Base-by-base conservation (phyloP, 345 rosid species). In the Fremontodendron californicum region DNA sequence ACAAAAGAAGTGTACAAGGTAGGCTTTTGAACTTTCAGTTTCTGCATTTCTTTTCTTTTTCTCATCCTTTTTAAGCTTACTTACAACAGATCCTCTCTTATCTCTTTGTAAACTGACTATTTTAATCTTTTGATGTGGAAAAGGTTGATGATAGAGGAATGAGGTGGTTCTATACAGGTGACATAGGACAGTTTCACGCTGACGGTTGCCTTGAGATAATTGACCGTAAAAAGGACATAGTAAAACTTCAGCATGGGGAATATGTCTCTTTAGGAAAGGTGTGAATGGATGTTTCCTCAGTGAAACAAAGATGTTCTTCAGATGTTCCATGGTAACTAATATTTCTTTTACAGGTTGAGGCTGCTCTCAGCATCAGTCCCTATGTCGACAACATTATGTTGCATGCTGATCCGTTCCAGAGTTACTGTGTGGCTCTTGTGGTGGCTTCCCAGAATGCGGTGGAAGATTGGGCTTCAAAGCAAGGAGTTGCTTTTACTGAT, bases 161-260 rank as follows among this genome's bases (percentile, higher is more conserved):
- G 96, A 89, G 86, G 84, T 96, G 99, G 98, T 96, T 96, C 91
- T 96, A 92, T 80, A 90, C 98, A 4, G 99, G 98, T 48, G 99
- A 96, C 79, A 84, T 96, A 25, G 99, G 99, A 80, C 91, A 82
- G 82, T 85, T 96, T 81, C 99, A 96, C 54, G 66, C 91, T 19
- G 99, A 96, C 78, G 98, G 98, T 71, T 96, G 99, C 85, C 96
- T 96, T 48, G 97, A 96, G 92, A 96, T 96, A 71, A 85, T 92
- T 82, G 98, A 96, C 82, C 94, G 98, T 6, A 96, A 91, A 74
- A 96, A 96, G 79, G 99, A 96, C 82, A 96, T 96, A 15, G 94
- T 96, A 78, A 96, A 96, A 83, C 97, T 96, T 86, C 98, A 94
- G 83, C 98, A 94, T 15, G 99, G 99, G 33, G 99, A 96, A 82